A percentile compares a stretch with the other conserved stretches of the same genome.
Conservation (phyloP, 2,329 filamentous ascomycete genomes). For the Tolypocladium tropicale region DNA sequence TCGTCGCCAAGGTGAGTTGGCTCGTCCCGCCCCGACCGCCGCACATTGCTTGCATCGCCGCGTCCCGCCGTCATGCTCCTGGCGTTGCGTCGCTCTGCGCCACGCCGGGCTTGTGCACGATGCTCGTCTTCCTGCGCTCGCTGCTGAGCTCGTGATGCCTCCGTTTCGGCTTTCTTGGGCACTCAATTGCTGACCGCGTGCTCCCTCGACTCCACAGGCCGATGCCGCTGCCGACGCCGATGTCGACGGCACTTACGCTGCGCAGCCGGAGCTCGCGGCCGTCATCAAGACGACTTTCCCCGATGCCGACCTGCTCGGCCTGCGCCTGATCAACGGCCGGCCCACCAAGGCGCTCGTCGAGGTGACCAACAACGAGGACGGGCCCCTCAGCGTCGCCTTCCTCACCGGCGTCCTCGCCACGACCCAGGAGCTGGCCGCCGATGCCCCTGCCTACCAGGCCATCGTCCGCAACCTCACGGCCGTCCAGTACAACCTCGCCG, state of each 20-base stretch:
- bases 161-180: neutral
- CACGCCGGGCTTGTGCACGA: no score
- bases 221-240: slow-evolving; percentile 4
- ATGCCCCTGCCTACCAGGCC: slow-evolving; percentile 32
- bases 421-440: slow-evolving; percentile 40
- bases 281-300: slow-evolving; percentile 53
- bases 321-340: slow-evolving; percentile 90
- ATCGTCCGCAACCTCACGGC: slow-evolving; percentile 80
- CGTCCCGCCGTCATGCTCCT: neutral
- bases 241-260: neutral
- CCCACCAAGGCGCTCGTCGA: slow-evolving; percentile 75
- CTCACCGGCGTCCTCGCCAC: slow-evolving; percentile 63
- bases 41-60: neutral
- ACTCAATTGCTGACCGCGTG: neutral
- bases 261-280: slow-evolving; percentile 25
- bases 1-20: slow-evolving; percentile 48
- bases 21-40: neutral
- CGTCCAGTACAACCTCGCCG: slow-evolving; percentile 60
- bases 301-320: slow-evolving; percentile 76
- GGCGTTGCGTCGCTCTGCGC: neutral
- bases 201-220: neutral
- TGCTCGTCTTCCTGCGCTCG: neutral
- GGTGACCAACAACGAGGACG: slow-evolving; percentile 73
- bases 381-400: slow-evolving; percentile 64
- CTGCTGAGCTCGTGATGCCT: neutral